Conservation (phyloP, 2,329 filamentous ascomycete genomes). For the Epichloe sibirici region DNA sequence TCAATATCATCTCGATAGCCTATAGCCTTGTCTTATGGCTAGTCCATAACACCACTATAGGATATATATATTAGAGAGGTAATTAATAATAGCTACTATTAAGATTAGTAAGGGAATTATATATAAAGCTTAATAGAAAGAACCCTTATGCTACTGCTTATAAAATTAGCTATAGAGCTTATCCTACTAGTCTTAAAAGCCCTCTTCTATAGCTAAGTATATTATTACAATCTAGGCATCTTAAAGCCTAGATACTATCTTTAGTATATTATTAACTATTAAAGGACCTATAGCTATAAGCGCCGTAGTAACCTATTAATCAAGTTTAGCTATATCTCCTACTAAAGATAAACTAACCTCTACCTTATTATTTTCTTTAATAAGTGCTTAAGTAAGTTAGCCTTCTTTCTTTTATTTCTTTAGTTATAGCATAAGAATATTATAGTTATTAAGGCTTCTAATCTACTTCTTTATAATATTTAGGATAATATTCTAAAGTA, state of each 20-base stretch:
- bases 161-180: background rate
- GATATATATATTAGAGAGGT: background rate
- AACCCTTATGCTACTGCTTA: background rate
- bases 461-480: background rate
- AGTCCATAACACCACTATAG: too few relatives aligned
- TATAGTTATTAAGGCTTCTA: background rate
- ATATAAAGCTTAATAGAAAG: background rate
- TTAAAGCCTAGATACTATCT: background rate
- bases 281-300: background rate
- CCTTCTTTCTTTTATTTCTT: background rate
- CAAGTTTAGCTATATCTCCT: background rate
- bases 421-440: background rate
- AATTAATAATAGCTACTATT: background rate
- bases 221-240: background rate
- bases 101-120: background rate
- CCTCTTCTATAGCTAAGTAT: background rate
- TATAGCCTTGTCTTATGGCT: too few relatives aligned
- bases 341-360: background rate
- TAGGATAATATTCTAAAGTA: conserved; percentile 1
- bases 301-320: background rate
- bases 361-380: background rate
- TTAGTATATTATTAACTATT: background rate
- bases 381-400: background rate
- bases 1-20: too few relatives aligned
- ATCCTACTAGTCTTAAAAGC: background rate